Percentiles rank a stretch among this genome's conserved stretches.
phyloP scores from a whole-genome alignment of 1,139 yeast species.

The Blastobotrys illinoisensis region DNA sequence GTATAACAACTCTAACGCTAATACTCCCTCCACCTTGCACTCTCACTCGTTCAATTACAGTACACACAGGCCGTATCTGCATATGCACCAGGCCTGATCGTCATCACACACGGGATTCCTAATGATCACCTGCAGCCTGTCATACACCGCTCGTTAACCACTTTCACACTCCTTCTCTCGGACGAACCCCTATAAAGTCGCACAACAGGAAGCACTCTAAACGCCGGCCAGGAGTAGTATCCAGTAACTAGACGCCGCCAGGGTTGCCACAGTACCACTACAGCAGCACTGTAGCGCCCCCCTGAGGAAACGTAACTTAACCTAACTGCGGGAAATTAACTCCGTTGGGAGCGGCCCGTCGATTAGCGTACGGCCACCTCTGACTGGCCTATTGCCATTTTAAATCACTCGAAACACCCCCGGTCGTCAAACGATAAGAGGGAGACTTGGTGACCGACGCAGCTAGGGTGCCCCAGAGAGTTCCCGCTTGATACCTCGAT shows the following conservation, averaged over 20 bases:
- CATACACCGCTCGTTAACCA: not conserved
- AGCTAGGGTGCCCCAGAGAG: not conserved
- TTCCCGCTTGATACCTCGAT: not conserved
- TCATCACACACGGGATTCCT: not conserved
- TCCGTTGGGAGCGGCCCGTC: not conserved
- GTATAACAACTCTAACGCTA: too few species aligned
- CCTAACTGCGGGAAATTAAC: not conserved
- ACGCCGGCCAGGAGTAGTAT: too few species aligned
- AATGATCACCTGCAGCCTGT: not conserved
- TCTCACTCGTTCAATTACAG: too few species aligned
- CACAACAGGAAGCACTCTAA: too few species aligned
- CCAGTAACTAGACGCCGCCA: too few species aligned
- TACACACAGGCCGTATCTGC: too few species aligned
- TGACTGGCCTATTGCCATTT: not conserved
- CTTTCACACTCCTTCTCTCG: not conserved
- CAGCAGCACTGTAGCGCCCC: not conserved
- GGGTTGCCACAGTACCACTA: too few species aligned
- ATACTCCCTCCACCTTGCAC: too few species aligned
- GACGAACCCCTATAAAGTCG: too few species aligned
- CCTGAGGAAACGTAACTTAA: not conserved
- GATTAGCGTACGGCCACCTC: not conserved
- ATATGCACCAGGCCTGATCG: too few species aligned
- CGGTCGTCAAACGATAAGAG: not conserved
- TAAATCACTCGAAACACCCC: not conserved
- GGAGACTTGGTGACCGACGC: not conserved